Evolutionary conservation across 768 basidiomycete species (phyloP), one percentile per base, ranked within the genome.

Genomic region (Russula griseocarnosa): DNA sequence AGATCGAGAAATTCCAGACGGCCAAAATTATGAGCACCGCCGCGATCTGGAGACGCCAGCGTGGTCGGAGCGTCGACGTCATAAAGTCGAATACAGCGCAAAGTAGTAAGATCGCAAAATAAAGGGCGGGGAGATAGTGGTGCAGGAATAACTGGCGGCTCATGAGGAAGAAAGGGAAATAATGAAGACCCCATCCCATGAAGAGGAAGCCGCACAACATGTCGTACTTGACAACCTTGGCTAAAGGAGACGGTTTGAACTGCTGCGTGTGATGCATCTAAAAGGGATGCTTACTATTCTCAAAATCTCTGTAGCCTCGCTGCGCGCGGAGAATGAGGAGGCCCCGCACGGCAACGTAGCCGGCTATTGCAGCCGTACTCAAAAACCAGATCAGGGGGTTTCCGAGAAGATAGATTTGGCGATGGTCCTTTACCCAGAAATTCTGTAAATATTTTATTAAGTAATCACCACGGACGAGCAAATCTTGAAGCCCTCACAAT

Each of bases 151-250:
- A 86, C 71, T 99, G 97, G 24, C 97, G 93, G 49, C 83, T 78
- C 96, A 98, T 98, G 68, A 98, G 79, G 84, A 86, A 98, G 84
- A 99, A 99, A 16, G 97, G 97, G 72, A 92, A 81, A 76, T 97
- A 98, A 77, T 98, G 97, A 38, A 99, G 72, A 28, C 79, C 78
- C 93, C 96, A 99, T 53, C 93, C 94, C 36, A 92, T 74, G 78
- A 93, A 88, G 62, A 98, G 83, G 84, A 98, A 97, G 0, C 88
- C 89, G 66, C 93, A 94, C 1, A 96, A 78, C 28, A 85, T 75
- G 74, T 98, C 94, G 75, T 98, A 98, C 75, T 95, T 95, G 50
- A 89, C 86, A 50, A 96, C 86, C 73, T 87, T 89, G 65, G 89
- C 94, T 97, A 70, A 26, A 4, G n/a, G 54, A 44, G 44, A n/a